Conservation (phyloP, 805 yeast genomes). For the Metschnikowia drakensbergensis region DNA sequence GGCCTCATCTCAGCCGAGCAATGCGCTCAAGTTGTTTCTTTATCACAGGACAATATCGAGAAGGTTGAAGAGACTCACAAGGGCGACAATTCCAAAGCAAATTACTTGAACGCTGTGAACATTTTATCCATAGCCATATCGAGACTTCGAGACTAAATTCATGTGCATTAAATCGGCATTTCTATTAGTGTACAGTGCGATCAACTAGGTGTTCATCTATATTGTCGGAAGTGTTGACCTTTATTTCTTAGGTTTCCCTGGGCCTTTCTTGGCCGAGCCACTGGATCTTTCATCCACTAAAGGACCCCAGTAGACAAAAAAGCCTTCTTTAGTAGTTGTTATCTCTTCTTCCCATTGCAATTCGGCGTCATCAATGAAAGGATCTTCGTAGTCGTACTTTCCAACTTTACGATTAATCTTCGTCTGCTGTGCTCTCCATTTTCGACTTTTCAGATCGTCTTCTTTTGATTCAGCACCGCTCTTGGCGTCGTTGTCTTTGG, state of each 20-base stretch:
- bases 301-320: slow-evolving; percentile 93
- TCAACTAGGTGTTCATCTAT: neutral
- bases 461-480: slow-evolving; percentile 43
- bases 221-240: neutral
- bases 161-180: neutral
- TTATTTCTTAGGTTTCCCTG: slow-evolving; percentile 26
- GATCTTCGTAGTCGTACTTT: slow-evolving; percentile 88
- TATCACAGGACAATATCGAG: slow-evolving; percentile 16
- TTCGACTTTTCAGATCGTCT: slow-evolving; percentile 41
- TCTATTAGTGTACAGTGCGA: neutral
- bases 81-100: slow-evolving; percentile 15
- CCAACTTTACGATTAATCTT: slow-evolving; percentile 73
- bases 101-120: slow-evolving; percentile 30
- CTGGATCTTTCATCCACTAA: slow-evolving; percentile 51
- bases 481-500: slow-evolving; percentile 25
- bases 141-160: slow-evolving; percentile 21
- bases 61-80: slow-evolving; percentile 20
- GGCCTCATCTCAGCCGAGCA: slow-evolving; percentile 17
- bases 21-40: slow-evolving; percentile 12
- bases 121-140: slow-evolving; percentile 34
- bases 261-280: slow-evolving; percentile 23
- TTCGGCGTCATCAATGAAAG: slow-evolving; percentile 95
- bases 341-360: slow-evolving; percentile 89
- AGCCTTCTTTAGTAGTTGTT: slow-evolving; percentile 90
- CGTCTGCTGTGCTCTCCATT: slow-evolving; percentile 42